Conservation (phyloP, 345 rosid genomes). For the Eucalyptus decipiens region DNA sequence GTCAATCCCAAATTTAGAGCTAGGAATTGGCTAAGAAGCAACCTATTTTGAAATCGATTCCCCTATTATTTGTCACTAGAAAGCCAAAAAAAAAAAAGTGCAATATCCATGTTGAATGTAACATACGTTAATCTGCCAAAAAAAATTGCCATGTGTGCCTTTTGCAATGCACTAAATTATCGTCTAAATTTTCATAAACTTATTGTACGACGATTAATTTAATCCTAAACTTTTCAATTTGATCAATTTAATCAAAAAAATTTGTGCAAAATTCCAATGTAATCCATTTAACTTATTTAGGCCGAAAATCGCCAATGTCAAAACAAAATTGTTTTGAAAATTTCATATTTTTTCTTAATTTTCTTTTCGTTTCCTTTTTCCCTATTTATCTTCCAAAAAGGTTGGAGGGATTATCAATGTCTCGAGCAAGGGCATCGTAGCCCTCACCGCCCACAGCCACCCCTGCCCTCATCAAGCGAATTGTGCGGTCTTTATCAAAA, state of each 20-base stretch:
- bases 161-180: not conserved
- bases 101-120: not conserved
- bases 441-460: not conserved
- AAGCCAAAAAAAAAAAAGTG: not conserved
- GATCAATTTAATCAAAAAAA: fast-evolving
- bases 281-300: too few species aligned
- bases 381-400: not conserved
- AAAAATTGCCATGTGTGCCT: not conserved
- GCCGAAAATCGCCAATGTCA: fast-evolving
- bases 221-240: fast-evolving
- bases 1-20: too few species aligned
- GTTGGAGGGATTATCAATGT: not conserved
- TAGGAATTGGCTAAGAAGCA: not conserved
- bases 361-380: too few species aligned
- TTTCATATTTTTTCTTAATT: too few species aligned
- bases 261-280: too few species aligned
- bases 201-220: fast-evolving
- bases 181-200: fast-evolving
- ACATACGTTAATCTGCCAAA: not conserved
- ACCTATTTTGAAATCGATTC: too few species aligned
- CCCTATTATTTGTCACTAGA: not conserved
- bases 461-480: not conserved
- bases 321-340: too few species aligned
- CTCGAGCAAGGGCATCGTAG: not conserved
- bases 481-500: not conserved